Conservation (phyloP, 1,284 basidiomycete genomes). For the Pseudozyma sp. region DNA sequence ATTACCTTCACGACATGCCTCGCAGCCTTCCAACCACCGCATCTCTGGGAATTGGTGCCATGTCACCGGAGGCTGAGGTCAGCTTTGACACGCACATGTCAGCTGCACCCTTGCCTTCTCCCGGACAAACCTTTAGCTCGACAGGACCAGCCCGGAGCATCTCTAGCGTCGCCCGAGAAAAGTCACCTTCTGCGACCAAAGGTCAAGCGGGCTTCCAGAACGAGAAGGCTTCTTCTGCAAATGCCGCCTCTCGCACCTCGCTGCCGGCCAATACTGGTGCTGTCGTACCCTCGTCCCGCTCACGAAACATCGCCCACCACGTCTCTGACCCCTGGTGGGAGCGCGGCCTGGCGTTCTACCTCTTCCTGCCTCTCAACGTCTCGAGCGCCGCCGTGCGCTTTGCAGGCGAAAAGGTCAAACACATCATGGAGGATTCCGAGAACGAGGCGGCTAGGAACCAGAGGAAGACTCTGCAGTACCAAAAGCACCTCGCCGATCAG, state of each 20-base stretch:
- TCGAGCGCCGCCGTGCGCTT: conserved; percentile 45
- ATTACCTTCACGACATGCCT: conserved; percentile 51
- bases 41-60: conserved; percentile 40
- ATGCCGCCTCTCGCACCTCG: neutral
- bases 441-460: conserved; percentile 34
- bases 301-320: conserved; percentile 20
- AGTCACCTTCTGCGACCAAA: conserved; percentile 4
- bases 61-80: conserved; percentile 12
- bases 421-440: conserved; percentile 41
- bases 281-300: conserved; percentile 1
- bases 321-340: conserved; percentile 50
- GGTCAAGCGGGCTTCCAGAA: conserved; percentile 1
- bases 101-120: conserved; percentile 7
- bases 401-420: conserved; percentile 46
- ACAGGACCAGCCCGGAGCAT: conserved; percentile 13
- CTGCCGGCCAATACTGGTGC: neutral
- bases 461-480: conserved; percentile 40
- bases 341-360: conserved; percentile 48
- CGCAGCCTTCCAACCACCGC: conserved; percentile 44
- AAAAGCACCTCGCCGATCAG: conserved; percentile 43
- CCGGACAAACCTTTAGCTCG: conserved; percentile 10
- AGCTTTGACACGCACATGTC: conserved; percentile 8
- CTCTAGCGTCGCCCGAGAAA: conserved; percentile 4
- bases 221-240: neutral
- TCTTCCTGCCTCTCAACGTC: conserved; percentile 53